These are phyloP conservation scores for Phytophthora ohioensis DNA, from an alignment of 352 stramenopile species.

Conservation along the genomic window DNA sequence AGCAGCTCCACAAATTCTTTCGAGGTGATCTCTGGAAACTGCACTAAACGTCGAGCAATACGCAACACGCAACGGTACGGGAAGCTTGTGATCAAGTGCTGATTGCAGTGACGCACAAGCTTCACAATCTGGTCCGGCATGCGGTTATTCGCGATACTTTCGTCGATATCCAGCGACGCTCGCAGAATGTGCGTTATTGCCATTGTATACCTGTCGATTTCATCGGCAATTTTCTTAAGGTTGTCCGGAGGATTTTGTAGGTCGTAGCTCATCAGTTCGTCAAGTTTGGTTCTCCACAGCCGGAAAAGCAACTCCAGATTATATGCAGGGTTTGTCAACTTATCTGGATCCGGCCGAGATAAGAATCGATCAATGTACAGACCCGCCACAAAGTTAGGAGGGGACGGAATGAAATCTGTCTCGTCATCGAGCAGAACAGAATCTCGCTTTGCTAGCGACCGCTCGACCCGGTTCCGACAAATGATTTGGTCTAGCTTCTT, in stretches of 20 bases:
- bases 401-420: slow-evolving; percentile 68
- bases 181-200: slow-evolving; percentile 79
- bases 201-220: slow-evolving; percentile 77
- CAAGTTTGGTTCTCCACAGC: slow-evolving; percentile 69
- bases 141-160: slow-evolving; percentile 68
- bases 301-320: slow-evolving; percentile 84
- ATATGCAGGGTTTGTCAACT: slow-evolving; percentile 79
- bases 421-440: slow-evolving; percentile 76
- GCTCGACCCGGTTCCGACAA: slow-evolving; percentile 77
- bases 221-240: slow-evolving; percentile 54
- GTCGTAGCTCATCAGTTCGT: slow-evolving; percentile 67
- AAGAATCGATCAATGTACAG: slow-evolving; percentile 84
- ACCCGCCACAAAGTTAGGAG: slow-evolving; percentile 75
- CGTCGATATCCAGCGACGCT: slow-evolving; percentile 71
- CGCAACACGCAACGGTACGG: slow-evolving; percentile 74
- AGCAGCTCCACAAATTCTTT: slow-evolving; percentile 79
- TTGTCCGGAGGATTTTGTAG: slow-evolving; percentile 65
- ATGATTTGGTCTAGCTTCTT: slow-evolving; percentile 83
- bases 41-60: slow-evolving; percentile 68
- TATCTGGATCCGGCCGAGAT: slow-evolving; percentile 70
- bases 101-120: slow-evolving; percentile 80
- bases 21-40: slow-evolving; percentile 73
- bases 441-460: slow-evolving; percentile 79
- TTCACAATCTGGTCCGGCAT: slow-evolving; percentile 82
- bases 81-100: slow-evolving; percentile 73